Conservation (phyloP, 2,329 filamentous ascomycete genomes). For the Cladorrhinum sp. region DNA sequence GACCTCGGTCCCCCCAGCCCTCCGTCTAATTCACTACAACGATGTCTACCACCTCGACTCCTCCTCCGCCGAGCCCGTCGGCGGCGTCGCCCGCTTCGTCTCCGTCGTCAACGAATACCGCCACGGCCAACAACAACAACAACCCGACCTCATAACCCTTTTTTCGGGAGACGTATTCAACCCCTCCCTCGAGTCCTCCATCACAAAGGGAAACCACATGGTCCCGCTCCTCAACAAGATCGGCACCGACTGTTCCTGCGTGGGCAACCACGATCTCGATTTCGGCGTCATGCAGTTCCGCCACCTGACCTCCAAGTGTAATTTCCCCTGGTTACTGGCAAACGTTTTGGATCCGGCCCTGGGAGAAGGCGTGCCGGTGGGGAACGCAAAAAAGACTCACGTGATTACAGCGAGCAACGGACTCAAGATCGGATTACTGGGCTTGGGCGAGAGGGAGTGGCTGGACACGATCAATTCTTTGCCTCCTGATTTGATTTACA, state of each 20-base stretch:
- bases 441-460: constrained; percentile 84
- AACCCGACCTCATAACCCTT: constrained; percentile 68
- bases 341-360: constrained; percentile 84
- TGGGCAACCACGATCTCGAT: constrained; percentile 90
- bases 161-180: constrained; percentile 95
- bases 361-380: constrained; percentile 71
- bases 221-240: constrained; percentile 77
- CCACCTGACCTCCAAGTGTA: constrained; percentile 68
- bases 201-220: constrained; percentile 91
- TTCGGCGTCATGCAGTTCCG: constrained; percentile 82
- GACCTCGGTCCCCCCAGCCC: constrained; percentile 51
- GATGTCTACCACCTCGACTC: constrained; percentile 88
- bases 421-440: constrained; percentile 80
- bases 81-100: constrained; percentile 78
- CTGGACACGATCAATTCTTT: constrained; percentile 84
- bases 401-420: constrained; percentile 80
- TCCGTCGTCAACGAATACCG: constrained; percentile 74
- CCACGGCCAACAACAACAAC: constrained; percentile 56
- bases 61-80: constrained; percentile 74
- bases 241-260: constrained; percentile 74
- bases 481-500: constrained; percentile 78
- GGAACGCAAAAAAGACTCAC: constrained; percentile 68
- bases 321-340: constrained; percentile 85
- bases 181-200: constrained; percentile 80
- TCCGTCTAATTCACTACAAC: constrained; percentile 87